A percentile compares a stretch with the other conserved stretches of the same genome.
Evolutionary conservation across 208 protist species (phyloP).

Genomic region (Leishmania martiniquensis): DNA sequence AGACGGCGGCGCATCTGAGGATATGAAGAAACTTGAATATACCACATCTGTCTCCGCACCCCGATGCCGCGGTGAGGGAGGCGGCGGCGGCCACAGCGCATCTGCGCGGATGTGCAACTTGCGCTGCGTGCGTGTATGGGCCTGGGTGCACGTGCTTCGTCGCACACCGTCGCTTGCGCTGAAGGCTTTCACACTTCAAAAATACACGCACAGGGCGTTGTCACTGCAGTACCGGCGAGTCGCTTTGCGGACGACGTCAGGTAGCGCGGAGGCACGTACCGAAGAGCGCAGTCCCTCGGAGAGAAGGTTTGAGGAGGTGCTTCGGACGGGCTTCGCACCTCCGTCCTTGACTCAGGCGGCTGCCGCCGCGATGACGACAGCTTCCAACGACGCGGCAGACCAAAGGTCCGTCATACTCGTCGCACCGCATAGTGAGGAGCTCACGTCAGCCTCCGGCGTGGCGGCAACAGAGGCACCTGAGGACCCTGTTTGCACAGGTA

Average conservation of each 20-base stretch:
- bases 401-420: background rate
- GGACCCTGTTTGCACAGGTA: background rate
- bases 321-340: constrained; percentile 7
- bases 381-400: background rate
- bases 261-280: background rate
- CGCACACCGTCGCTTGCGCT: background rate
- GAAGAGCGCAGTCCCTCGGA: constrained; percentile 4
- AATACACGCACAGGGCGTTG: background rate
- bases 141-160: background rate
- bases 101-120: background rate
- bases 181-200: background rate
- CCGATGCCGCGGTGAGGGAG: background rate
- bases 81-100: background rate
- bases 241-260: background rate
- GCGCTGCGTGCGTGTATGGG: background rate
- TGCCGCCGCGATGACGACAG: background rate
- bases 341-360: background rate
- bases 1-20: background rate
- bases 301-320: constrained; percentile 19
- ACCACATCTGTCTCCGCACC: background rate
- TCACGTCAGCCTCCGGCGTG: too few relatives aligned
- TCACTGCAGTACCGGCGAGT: background rate
- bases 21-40: background rate
- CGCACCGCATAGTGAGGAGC: background rate
- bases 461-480: background rate